A percentile compares a stretch with the other conserved stretches of the same genome.
phyloP scores from a whole-genome alignment of 2,329 filamentous ascomycete genomes.

The Hymenotorrendiella dingleyae region DNA sequence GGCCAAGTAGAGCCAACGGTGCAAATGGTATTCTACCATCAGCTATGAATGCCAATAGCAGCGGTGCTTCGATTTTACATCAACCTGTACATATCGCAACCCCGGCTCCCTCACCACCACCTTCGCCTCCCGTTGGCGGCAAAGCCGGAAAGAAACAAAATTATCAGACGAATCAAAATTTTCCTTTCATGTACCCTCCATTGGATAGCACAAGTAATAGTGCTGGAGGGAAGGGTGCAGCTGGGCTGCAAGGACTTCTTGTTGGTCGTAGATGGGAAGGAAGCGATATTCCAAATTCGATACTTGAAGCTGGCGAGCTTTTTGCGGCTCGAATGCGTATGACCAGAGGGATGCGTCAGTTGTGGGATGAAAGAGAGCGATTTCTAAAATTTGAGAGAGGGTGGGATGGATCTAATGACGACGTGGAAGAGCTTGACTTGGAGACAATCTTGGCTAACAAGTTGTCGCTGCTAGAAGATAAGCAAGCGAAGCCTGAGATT shows the following conservation, averaged over 20 bases:
- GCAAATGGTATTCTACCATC: slow-evolving; percentile 58
- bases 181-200: slow-evolving; percentile 95
- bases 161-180: slow-evolving; percentile 98
- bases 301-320: slow-evolving; percentile 87
- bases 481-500: slow-evolving; percentile 32
- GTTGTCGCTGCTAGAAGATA: slow-evolving; percentile 37
- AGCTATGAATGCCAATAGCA: slow-evolving; percentile 45
- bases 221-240: slow-evolving; percentile 80
- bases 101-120: slow-evolving; percentile 89
- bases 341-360: slow-evolving; percentile 82
- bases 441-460: slow-evolving; percentile 38
- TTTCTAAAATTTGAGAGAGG: slow-evolving; percentile 91
- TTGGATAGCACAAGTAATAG: slow-evolving; percentile 84
- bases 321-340: slow-evolving; percentile 88
- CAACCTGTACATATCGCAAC: slow-evolving; percentile 99
- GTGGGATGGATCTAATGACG: slow-evolving; percentile 54
- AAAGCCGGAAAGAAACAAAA: slow-evolving; percentile 98
- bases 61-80: slow-evolving; percentile 76
- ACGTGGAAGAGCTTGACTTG: slow-evolving; percentile 36
- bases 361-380: slow-evolving; percentile 89
- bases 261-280: slow-evolving; percentile 87
- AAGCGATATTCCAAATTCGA: slow-evolving; percentile 89
- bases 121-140: slow-evolving; percentile 77
- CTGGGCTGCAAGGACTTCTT: slow-evolving; percentile 70
- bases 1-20: slow-evolving; percentile 56